phyloP scores from a whole-genome alignment of 2,329 filamentous ascomycete genomes.

The Fusarium humuli region DNA sequence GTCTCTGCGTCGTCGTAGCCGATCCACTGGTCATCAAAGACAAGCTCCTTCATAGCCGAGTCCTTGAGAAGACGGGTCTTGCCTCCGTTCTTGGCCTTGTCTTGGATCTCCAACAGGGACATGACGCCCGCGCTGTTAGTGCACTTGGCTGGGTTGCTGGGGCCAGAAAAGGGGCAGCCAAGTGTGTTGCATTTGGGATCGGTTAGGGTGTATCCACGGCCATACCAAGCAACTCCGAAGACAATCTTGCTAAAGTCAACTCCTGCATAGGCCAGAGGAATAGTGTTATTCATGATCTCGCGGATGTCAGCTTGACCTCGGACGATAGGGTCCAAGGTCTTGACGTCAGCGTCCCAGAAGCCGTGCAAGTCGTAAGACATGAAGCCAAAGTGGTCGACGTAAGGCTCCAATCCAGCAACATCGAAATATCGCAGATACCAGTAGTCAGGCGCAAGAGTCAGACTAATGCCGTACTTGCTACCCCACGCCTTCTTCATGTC shows the following conservation, averaged over 20 bases:
- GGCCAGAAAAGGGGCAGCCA: conserved; percentile 42
- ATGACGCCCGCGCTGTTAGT: conserved; percentile 47
- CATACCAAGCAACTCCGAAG: conserved; percentile 61
- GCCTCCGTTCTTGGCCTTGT: conserved; percentile 40
- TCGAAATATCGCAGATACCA: conserved; percentile 56
- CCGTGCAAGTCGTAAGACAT: conserved; percentile 58
- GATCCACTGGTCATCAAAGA: conserved; percentile 43
- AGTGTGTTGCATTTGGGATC: conserved; percentile 44
- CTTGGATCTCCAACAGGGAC: conserved; percentile 47
- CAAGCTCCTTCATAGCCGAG: conserved; percentile 21
- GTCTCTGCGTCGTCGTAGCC: conserved; percentile 48
- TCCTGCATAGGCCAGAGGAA: conserved; percentile 56
- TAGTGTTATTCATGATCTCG: conserved; percentile 53
- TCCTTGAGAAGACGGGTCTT: conserved; percentile 23
- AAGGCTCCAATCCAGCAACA: conserved; percentile 50
- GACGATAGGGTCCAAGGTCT: conserved; percentile 48
- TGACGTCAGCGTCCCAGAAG: conserved; percentile 53
- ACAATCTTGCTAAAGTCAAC: conserved; percentile 57
- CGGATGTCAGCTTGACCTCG: conserved; percentile 56
- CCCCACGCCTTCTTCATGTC: conserved; percentile 49
- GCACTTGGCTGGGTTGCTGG: conserved; percentile 38
- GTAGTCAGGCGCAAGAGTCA: conserved; percentile 50
- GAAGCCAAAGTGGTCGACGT: conserved; percentile 54
- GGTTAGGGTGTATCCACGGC: conserved; percentile 56
- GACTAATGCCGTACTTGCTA: conserved; percentile 54